Evolutionary conservation across 2,329 filamentous ascomycete genomes (phyloP), one percentile per base, ranked within the genome.

Genomic region (Aureobasidium sp.): DNA sequence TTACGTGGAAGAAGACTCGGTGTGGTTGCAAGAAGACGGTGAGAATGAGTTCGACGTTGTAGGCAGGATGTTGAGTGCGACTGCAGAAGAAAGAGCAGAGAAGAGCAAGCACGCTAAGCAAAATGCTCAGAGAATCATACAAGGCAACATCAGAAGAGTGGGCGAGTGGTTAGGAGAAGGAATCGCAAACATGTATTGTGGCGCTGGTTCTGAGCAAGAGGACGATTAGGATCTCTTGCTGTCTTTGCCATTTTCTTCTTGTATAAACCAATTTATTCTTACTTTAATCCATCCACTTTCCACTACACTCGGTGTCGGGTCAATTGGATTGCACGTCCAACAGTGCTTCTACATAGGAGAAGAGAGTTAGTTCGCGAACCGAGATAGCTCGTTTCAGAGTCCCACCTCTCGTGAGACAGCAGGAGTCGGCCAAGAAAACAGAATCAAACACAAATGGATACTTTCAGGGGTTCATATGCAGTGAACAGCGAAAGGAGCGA

Each of bases 1-100:
- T 3, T 71, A 71, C 59, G 45, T 71, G n/a, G 60, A 64, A 8
- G 61, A 65, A 32, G 68, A 69, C 8, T 65, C 63, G 1, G 69
- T 71, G 1, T 71, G 69, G 66, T 48, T 69, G 57, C 67, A 69
- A 39, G 59, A 63, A 4, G 63, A 67, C 4, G 54, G 57, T 4
- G 67, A 69, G 61, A 66, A 59, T 7, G 69, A 70, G n/a, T 66
- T 71, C 42, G 68, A 71, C 59, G 68, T 69, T 13, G 65, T 70
- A 4, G 67, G 63, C 15, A 63, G 66, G 52, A 66, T 70, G 44
- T 52, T 71, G 36, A 63, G 63, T 53, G 66, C 69, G 49, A 59
- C 30, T 32, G 34, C 53, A 8, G 79, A 83, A 3, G 85, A 88
- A 73, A 78, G 86, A 52, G 32, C 39, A 44, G 45, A 29, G 36